Base-by-base conservation (phyloP, 2,329 filamentous ascomycete genomes). In the Neofusicoccum kwambonambiense region DNA sequence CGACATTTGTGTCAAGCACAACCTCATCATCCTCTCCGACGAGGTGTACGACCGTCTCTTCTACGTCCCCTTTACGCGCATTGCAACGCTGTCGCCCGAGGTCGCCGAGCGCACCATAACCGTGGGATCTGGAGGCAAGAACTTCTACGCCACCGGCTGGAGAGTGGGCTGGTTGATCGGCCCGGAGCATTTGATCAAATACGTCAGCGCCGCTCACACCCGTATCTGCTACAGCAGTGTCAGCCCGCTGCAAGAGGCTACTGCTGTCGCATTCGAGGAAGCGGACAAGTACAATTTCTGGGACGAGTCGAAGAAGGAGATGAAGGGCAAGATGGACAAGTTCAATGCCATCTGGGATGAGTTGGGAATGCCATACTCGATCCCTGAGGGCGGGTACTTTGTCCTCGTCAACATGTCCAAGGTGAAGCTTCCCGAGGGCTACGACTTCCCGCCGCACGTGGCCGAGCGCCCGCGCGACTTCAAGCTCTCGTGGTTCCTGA, bases 81-180 rank as follows among this genome's bases (percentile, higher is more conserved):
- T 98, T 64, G 92, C 92, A 27, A 97, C 93, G 0, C 82, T 99
- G 17, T 96, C 92, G 0, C 93, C 93, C 0, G 93, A 97, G 76
- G 88, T 98, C 60, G 93, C 93, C 70, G 87, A 87, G 65, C 84
- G 96, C 69, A 98, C 95, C 4, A 80, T 99, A 56, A 98, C 95
- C 0, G 95, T 99, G 35, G 95, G 95, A 19, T 97, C 93, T 0
- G 95, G 93, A 1, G 95, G 95, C 71, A 99, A 99, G 85, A 96
- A 95, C 82, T 99, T 99, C 79, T 98, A 98, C 75, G 92, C 92
- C 64, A 99, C 95, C 0, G 95, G 95, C 54, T 99, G 95, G 95
- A 89, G 95, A 65, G 93, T 98, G 70, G 91, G 95, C 64, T 99
- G 94, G 88, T 83, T 99, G 42, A 95, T 98, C 74, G 95, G 95